Percentiles rank a stretch among this genome's conserved stretches.
These are phyloP conservation scores for Stenocarpella maydis DNA, from an alignment of 2,329 filamentous ascomycete genomes.

Conservation along the genomic window DNA sequence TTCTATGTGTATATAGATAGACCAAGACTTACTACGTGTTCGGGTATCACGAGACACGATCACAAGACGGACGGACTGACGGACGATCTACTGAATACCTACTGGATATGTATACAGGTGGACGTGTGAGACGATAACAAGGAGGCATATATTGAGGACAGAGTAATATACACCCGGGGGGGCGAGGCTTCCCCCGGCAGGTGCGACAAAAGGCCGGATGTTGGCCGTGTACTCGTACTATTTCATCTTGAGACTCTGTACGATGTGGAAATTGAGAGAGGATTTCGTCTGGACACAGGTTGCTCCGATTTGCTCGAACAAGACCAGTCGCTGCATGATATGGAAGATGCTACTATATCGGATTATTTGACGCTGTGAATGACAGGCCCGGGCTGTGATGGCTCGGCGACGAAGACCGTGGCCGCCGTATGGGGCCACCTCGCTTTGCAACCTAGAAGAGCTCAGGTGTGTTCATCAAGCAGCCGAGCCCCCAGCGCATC, in stretches of 20 bases:
- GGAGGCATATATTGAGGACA: conserved; percentile 7
- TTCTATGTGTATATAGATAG: conserved; percentile 32
- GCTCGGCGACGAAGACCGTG: not conserved
- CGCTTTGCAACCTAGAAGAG: not conserved
- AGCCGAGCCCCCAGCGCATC: too few species aligned
- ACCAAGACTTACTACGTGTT: conserved; percentile 29
- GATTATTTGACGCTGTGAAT: not conserved
- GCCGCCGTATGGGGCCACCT: not conserved
- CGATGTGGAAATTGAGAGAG: conserved; percentile 22
- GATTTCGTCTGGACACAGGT: not conserved
- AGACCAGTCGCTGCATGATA: not conserved
- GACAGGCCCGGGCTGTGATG: not conserved
- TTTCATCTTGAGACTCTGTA: conserved; percentile 12
- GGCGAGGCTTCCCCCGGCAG: conserved; percentile 14
- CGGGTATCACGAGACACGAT: conserved; percentile 29
- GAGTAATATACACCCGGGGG: conserved; percentile 7
- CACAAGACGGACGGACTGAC: conserved; percentile 22
- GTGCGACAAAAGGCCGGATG: conserved; percentile 7
- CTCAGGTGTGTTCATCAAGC: not conserved
- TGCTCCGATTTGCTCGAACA: not conserved
- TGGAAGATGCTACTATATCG: not conserved
- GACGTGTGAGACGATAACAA: not conserved
- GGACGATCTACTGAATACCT: conserved; percentile 23
- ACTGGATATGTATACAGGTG: conserved; percentile 28
- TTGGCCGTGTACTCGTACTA: conserved; percentile 26